Evolutionary conservation across 2,329 filamentous ascomycete genomes (phyloP), one percentile per base, ranked within the genome.

Genomic region (Pseudofabraea citricarpa): DNA sequence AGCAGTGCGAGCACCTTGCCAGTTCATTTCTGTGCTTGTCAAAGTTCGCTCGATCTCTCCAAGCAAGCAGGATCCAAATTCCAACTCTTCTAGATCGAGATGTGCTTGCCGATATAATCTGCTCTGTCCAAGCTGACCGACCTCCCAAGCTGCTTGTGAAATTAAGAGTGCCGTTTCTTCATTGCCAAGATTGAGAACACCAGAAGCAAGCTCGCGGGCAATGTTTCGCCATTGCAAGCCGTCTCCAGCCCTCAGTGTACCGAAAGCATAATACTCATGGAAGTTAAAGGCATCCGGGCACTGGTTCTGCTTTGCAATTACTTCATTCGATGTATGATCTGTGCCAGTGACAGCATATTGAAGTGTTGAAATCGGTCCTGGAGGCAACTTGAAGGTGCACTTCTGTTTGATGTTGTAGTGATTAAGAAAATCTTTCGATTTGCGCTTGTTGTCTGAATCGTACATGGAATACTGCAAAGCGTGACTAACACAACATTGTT

Each of bases 221-320:
- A 84, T 70, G 41, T 81, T 83, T 7, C 64, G 53, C 73, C 77
- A 83, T 40, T 78, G 74, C 7, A 80, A 58, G 1, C 58, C 53
- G 15, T 65, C 45, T 0, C 77, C 77, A 2, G 72, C 54, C 0
- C 72, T 67, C 3, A 83, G 49, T 0, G 68, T 55, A 0, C 66
- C 64, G n/a, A 82, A 68, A 0, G 69, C 64, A 40, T 75, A 73
- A 54, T 70, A 83, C 41, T 85, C 77, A 0, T 72, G 69, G 0
- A 78, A 45, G 0, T 71, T 65, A 43, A 85, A 61, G 18, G 69
- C 52, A 0, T 44, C 9, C 0, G 79, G 76, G 38, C 77, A 81
- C 0, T 56, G 40, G 0, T 51, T 59, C 44, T 79, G 74, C 1
- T 54, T 58, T 0, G 79, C 68, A 10, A 85, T 67, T 0, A 76